Evolutionary conservation across 2,329 filamentous ascomycete genomes (phyloP), one percentile per base, ranked within the genome.

Genomic region (Harringtonia lauricola): DNA sequence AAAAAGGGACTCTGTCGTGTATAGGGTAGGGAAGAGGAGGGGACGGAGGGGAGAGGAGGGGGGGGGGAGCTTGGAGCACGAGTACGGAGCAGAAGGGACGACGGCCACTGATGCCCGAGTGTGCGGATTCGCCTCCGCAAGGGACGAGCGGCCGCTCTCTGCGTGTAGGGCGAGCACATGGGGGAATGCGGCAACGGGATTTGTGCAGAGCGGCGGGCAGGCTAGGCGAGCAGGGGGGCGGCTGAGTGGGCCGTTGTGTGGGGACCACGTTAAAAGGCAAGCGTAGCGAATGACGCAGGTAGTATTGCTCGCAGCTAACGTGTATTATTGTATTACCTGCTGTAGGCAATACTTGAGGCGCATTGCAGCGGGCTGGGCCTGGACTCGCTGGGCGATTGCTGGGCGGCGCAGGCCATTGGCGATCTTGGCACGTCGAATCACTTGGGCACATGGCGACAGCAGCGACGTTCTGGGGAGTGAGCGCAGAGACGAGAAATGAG

Each of bases 181-280:
- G 42, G 37, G 42, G 18, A 47, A 42, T 47, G 44, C 41, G 35
- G 41, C 42, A 28, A 47, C 39, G 45, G 49, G 49, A 51, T 51
- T 51, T 49, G 49, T 44, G 42, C 42, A 47, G 34, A 35, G 18
- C 30, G 34, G 17, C 26, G 29, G 28, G 18, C 19, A 33, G 38
- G 28, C 22, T 21, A 30, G 36, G 42, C 30, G 30, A 37, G 24
- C 35, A 33, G 31, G 36, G 35, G 31, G 29, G 34, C 24, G 29
- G 28, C 24, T 24, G 24, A 17, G 18, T 21, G 34, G 34, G 34
- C 19, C 19, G 10, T 26, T 6, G 22, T 13, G 42, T 44, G 42
- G 42, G 15, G 36, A 39, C 26, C 10, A 24, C 18, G 24, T 26
- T 26, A 26, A 26, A 26, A 10, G 6, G 24, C 10, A 26, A 26